These are phyloP conservation scores for Rhodamnia rubescens DNA, from an alignment of 345 rosid genomes.

Conservation along the genomic window DNA sequence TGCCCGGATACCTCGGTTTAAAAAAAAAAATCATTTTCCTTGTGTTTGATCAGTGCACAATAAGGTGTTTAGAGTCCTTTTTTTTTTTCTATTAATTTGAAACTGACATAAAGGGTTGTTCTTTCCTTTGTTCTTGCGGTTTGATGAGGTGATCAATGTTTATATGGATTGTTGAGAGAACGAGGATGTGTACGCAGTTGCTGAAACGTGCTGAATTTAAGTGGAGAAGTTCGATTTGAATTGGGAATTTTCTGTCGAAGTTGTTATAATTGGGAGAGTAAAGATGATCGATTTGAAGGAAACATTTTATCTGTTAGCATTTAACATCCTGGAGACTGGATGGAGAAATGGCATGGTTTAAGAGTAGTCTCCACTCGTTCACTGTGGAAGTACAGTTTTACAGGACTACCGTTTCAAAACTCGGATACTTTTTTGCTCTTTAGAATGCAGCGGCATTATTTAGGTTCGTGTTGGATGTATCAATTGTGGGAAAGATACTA, in stretches of 20 bases:
- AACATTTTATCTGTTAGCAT: background rate
- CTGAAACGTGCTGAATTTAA: background rate
- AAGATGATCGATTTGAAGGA: background rate
- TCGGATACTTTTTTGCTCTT: background rate
- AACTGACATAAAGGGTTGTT: background rate
- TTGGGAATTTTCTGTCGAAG: background rate
- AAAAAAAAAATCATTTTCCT: too few species aligned
- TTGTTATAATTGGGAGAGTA: background rate
- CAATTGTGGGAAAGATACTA: background rate
- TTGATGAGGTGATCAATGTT: background rate
- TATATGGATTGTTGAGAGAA: background rate
- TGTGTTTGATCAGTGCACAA: background rate
- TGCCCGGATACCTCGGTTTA: too few species aligned
- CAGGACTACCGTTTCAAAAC: background rate
- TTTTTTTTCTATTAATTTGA: background rate
- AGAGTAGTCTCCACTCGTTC: background rate
- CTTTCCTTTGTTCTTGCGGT: background rate
- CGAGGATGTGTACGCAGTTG: background rate
- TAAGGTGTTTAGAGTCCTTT: background rate
- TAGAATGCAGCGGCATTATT: background rate
- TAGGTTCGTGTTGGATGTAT: background rate
- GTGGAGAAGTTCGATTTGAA: background rate
- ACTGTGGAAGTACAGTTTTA: background rate
- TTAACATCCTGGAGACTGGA: background rate
- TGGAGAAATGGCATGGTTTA: background rate